Conservation (phyloP, 805 yeast species). For the Yamadazyma paraphyllophila region DNA sequence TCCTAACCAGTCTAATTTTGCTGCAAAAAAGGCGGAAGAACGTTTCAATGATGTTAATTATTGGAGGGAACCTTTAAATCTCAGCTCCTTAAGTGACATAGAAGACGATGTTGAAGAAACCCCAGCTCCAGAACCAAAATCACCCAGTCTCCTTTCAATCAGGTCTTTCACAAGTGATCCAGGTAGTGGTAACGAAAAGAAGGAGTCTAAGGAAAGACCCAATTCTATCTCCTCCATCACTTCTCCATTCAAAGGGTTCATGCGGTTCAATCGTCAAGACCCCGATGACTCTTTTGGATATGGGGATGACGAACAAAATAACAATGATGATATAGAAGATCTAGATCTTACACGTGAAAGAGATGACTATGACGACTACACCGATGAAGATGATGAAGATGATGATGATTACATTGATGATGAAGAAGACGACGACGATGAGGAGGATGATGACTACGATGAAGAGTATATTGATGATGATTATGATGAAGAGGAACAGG, state of each 20-base stretch:
- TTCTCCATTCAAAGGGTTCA: constrained; percentile 42
- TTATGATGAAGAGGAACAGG: constrained; percentile 12
- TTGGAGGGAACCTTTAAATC: constrained; percentile 83
- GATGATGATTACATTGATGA: constrained; percentile 14
- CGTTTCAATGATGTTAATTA: constrained; percentile 82
- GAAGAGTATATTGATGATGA: constrained; percentile 9
- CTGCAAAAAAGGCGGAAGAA: constrained; percentile 39
- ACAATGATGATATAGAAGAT: constrained; percentile 20
- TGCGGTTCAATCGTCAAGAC: constrained; percentile 34
- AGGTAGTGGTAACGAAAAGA: constrained; percentile 9
- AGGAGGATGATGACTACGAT: constrained; percentile 2
- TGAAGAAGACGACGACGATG: constrained; percentile 4
- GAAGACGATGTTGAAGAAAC: constrained; percentile 30
- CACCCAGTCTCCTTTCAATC: constrained; percentile 17
- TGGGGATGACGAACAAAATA: constrained; percentile 24
- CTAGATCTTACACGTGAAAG: constrained; percentile 11
- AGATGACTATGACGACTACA: constrained; percentile 10
- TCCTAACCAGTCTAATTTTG: constrained; percentile 4
- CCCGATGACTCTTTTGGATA: constrained; percentile 21
- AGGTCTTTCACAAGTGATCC: constrained; percentile 14
- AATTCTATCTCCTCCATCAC: constrained; percentile 34
- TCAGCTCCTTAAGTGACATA: constrained; percentile 56
- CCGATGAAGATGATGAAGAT: constrained; percentile 16
- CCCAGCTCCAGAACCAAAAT: constrained; percentile 15
- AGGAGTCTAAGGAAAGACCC: constrained; percentile 26